Percentiles rank a stretch among this genome's conserved stretches.
Evolutionary conservation across 768 basidiomycete species (phyloP).

Genomic region (Suillus spraguei): DNA sequence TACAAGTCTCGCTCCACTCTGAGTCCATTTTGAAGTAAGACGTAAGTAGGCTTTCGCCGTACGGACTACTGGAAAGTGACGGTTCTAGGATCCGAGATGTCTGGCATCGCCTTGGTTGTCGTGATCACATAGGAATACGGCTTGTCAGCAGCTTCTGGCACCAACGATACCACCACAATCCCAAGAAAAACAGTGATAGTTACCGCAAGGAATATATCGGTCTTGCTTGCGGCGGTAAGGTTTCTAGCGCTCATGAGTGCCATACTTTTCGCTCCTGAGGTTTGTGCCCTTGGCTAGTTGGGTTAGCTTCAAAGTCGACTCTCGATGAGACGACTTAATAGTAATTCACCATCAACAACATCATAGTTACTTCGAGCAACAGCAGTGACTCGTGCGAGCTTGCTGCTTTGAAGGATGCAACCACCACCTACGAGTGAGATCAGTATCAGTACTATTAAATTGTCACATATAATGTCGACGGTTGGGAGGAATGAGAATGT

Average conservation of each 20-base stretch:
- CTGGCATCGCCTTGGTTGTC: conserved; percentile 73
- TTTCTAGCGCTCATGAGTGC: conserved; percentile 1
- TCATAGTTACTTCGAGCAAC: conserved; percentile 75
- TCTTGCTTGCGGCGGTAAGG: neutral
- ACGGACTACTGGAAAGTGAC: conserved; percentile 50
- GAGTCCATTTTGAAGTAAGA: conserved; percentile 72
- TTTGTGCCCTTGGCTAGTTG: conserved; percentile 53
- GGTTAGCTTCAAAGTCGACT: neutral
- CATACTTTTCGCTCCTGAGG: conserved; percentile 40
- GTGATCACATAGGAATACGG: conserved; percentile 67
- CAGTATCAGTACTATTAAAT: neutral
- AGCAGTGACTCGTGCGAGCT: conserved; percentile 61
- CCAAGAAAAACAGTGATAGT: conserved; percentile 1
- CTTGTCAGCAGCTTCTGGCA: conserved; percentile 60
- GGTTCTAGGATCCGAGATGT: conserved; percentile 60
- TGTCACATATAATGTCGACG: neutral
- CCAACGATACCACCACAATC: conserved; percentile 53
- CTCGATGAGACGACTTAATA: neutral
- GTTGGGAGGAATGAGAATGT: too few relatives aligned
- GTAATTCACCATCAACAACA: conserved; percentile 30
- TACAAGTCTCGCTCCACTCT: conserved; percentile 66
- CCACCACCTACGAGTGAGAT: conserved; percentile 47
- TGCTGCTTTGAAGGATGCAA: conserved; percentile 40
- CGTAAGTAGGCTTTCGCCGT: conserved; percentile 39
- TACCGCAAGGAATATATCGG: neutral